These are phyloP conservation scores for Westerdykella sp. DNA, from an alignment of 2,329 filamentous ascomycete species.

Conservation along the genomic window DNA sequence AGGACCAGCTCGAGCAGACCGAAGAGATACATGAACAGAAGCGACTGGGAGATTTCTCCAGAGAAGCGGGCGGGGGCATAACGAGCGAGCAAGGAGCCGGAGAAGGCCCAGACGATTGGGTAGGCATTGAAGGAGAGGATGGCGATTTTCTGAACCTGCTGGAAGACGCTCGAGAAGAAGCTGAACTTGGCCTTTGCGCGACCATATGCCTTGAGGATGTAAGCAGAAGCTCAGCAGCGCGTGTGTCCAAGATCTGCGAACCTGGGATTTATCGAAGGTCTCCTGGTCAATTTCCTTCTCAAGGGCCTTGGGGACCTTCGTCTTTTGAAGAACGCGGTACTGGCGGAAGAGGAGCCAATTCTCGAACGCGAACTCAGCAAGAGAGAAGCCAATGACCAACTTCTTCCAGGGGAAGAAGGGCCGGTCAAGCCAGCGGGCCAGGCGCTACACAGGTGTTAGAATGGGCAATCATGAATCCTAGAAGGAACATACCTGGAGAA, in stretches of 20 bases:
- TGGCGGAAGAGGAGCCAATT: constrained; percentile 84
- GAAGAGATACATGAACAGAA: constrained; percentile 86
- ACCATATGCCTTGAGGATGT: constrained; percentile 62
- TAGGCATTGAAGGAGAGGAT: constrained; percentile 89
- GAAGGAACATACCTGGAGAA: constrained; percentile 23
- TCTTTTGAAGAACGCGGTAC: constrained; percentile 77
- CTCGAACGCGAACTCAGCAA: constrained; percentile 87
- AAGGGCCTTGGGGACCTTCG: constrained; percentile 76
- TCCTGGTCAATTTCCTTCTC: constrained; percentile 81
- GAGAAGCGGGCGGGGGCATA: constrained; percentile 73
- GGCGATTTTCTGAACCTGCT: constrained; percentile 79
- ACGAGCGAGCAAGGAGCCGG: constrained; percentile 65
- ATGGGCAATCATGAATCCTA: neutral
- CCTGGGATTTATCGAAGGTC: constrained; percentile 90
- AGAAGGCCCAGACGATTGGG: constrained; percentile 81
- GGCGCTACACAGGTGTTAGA: constrained; percentile 43
- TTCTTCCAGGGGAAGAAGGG: constrained; percentile 96
- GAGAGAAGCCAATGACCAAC: constrained; percentile 87
- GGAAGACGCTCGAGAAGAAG: constrained; percentile 73
- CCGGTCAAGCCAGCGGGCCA: constrained; percentile 81
- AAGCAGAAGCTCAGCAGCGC: constrained; percentile 11
- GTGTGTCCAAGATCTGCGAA: constrained; percentile 25
- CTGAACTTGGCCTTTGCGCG: constrained; percentile 90
- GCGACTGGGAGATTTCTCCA: constrained; percentile 88
- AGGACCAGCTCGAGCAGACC: constrained; percentile 74